Evolutionary conservation across 192 early-diverging fungal species (phyloP), one percentile per base, ranked within the genome.

Genomic region (Coemansia sp.): DNA sequence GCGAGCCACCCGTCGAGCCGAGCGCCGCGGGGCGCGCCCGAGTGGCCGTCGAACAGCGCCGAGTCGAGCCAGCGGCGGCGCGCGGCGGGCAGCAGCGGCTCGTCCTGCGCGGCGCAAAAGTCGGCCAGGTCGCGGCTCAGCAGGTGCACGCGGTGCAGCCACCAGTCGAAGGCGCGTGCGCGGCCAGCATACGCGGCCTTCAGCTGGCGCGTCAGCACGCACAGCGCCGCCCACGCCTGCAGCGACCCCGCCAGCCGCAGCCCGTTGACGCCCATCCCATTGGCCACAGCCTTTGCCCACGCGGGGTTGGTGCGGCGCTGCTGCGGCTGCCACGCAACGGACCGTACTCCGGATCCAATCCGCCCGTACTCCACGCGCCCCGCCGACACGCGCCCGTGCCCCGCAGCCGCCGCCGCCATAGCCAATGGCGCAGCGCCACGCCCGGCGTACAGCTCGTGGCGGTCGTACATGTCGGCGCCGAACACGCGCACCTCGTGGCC

Each of bases 1-100:
- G 64, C 68, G 34, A 81, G 70, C 79, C 79, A 81, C 3, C 79
- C 79, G 62, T 81, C 79, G 64, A 81, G 53, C 24, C 74, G 40
- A 19, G 50, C 42, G 3, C 74, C 74, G 2, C 60, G 61, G 0
- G 70, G 68, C 0, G 63, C 66, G 17, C 74, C 73, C 40, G 79
- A 80, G 50, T 80, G 79, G 13, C 73, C 73, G 40, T 73, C 73
- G 17, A 76, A 76, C 59, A 81, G 67, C 48, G 79, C 79, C 64
- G 67, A 54, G 14, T 46, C 16, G 29, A 77, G 41, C 79, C 79
- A 81, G 39, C 44, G 24, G 2, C 27, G 67, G 70, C 79, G 76
- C 5, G 59, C 67, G 0, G 37, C 14, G 0, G 74, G 62, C 37
- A 75, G 35, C 1, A 50, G 68, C 45, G 37, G 69, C 24, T 81